Conservation (phyloP, 139 green algal genomes). For the Chlorella sorokiniana region DNA sequence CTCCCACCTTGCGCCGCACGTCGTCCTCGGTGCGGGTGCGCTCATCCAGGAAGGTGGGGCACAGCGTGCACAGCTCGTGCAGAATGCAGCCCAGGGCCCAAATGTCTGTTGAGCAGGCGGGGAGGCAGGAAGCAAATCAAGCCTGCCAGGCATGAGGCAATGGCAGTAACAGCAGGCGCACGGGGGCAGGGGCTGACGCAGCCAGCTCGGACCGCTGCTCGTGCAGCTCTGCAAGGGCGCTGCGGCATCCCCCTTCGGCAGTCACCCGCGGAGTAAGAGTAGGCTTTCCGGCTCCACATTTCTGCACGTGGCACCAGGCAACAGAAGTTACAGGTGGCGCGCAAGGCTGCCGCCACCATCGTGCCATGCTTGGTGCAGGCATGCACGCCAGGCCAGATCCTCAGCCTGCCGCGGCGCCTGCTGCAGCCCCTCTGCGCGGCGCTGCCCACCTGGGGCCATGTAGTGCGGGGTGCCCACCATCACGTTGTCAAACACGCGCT, state of each 20-base stretch:
- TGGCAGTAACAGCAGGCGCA: not conserved
- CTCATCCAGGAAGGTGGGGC: constrained; percentile 5
- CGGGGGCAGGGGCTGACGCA: not conserved
- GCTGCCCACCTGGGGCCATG: constrained; percentile 87
- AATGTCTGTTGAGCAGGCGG: not conserved
- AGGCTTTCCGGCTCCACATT: constrained; percentile 79
- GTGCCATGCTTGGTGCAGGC: not conserved
- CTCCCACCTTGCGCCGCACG: not conserved
- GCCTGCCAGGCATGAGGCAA: too few relatives aligned
- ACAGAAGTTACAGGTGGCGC: constrained; percentile 61
- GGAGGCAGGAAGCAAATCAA: too few relatives aligned
- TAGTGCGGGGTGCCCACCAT: constrained; percentile 81
- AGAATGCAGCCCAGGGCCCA: constrained; percentile 76
- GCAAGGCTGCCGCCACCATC: not conserved
- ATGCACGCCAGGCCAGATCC: not conserved
- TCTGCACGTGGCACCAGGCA: constrained; percentile 87
- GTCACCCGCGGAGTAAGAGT: constrained; percentile 80
- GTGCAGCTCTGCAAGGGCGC: too few relatives aligned
- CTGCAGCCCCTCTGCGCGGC: constrained; percentile 47
- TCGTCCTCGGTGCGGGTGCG: not conserved
- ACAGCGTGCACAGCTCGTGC: constrained; percentile 73
- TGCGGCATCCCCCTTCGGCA: constrained; percentile 48
- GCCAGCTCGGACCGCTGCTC: too few relatives aligned
- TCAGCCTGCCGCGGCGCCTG: constrained; percentile 66
- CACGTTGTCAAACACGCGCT: constrained; percentile 67